A percentile compares a stretch with the other conserved stretches of the same genome.
Conservation (phyloP, 192 early-diverging fungal species). For the Rhizophagus sp. region DNA sequence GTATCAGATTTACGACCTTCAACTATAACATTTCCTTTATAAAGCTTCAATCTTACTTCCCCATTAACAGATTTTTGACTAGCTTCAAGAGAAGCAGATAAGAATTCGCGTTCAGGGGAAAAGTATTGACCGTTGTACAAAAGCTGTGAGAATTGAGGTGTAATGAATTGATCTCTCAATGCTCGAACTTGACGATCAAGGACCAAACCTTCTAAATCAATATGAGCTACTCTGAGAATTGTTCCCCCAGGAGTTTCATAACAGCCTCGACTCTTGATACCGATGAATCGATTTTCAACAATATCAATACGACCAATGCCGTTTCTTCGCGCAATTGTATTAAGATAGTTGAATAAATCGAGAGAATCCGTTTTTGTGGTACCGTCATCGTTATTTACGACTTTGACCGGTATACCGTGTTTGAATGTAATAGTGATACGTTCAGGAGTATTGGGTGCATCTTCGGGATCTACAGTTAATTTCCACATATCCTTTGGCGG, state of each 20-base stretch:
- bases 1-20: conserved; percentile 81
- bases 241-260: conserved; percentile 99
- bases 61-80: conserved; percentile 90
- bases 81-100: conserved; percentile 77
- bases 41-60: conserved; percentile 91
- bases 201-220: conserved; percentile 93
- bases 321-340: conserved; percentile 93
- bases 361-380: conserved; percentile 66
- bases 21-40: conserved; percentile 91
- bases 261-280: conserved; percentile 98
- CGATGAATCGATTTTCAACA: conserved; percentile 99
- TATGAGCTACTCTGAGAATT: conserved; percentile 91
- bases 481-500: conserved; percentile 99
- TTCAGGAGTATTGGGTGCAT: conserved; percentile 95
- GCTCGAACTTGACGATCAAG: conserved; percentile 96
- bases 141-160: conserved; percentile 67
- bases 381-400: conserved; percentile 79
- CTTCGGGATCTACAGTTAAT: conserved; percentile 94
- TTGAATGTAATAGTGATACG: conserved; percentile 90
- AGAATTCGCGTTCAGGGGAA: conserved; percentile 91
- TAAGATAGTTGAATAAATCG: conserved; percentile 94
- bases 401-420: conserved; percentile 85
- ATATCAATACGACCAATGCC: conserved; percentile 99
- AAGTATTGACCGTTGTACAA: conserved; percentile 98
- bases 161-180: conserved; percentile 90